phyloP scores from a whole-genome alignment of 495 filamentous ascomycete genomes.

The Penicillium taxi region DNA sequence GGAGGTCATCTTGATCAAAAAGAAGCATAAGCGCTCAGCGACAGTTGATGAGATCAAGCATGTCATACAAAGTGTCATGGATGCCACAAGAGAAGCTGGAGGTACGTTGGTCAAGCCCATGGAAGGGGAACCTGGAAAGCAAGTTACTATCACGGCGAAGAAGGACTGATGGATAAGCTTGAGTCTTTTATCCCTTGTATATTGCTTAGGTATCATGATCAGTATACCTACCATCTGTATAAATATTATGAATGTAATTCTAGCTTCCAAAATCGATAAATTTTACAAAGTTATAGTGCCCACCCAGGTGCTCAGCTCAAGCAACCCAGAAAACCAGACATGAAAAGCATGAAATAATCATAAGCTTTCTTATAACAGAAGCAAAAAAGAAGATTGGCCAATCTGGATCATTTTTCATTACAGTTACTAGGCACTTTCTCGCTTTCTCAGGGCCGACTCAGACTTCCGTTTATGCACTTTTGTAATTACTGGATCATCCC shows the following conservation, averaged over 20 bases:
- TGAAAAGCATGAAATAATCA: no score
- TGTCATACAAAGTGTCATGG: constrained; percentile 31
- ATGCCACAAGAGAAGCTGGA: constrained; percentile 29
- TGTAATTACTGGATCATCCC: no score
- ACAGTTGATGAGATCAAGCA: constrained; percentile 38
- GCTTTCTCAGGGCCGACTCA: no score
- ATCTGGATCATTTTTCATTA: no score
- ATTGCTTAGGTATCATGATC: neutral
- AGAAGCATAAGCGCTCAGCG: constrained; percentile 35
- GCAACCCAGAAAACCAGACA: no score
- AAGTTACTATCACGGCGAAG: constrained; percentile 31
- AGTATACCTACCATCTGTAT: neutral
- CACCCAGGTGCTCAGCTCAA: no score
- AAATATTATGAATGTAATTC: constrained; percentile 3
- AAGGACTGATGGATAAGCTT: constrained; percentile 17
- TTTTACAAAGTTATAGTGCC: no score
- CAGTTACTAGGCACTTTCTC: no score
- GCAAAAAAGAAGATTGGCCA: no score
- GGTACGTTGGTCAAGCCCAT: constrained; percentile 31
- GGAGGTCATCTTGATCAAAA: constrained; percentile 49
- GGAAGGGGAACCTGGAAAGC: constrained; percentile 38
- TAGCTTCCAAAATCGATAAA: no score
- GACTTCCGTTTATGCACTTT: no score
- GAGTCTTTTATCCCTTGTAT: constrained; percentile 3
- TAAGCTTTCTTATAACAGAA: no score